A percentile compares a stretch with the other conserved stretches of the same genome.
phyloP scores from a whole-genome alignment of 1,139 yeast species.

The Yamadazyma spencermartinsiae region DNA sequence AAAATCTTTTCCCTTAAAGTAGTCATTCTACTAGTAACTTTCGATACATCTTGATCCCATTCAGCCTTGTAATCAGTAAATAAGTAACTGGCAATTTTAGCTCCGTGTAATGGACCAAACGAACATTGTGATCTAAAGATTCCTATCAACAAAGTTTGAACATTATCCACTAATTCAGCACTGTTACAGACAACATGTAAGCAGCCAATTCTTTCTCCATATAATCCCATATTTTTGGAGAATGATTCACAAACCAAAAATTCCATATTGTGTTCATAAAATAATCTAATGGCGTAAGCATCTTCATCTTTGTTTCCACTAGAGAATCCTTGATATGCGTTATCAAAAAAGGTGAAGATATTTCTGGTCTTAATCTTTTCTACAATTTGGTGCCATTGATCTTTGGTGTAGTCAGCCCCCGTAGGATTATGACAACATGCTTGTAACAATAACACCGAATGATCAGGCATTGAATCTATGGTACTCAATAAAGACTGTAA shows the following conservation, averaged over 20 bases:
- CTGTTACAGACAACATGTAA: constrained; percentile 38
- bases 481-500: constrained; percentile 28
- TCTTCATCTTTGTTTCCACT: constrained; percentile 44
- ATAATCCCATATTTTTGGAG: constrained; percentile 48
- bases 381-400: constrained; percentile 77
- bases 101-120: constrained; percentile 50
- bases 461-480: constrained; percentile 28
- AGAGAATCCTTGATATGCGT: constrained; percentile 94
- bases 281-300: constrained; percentile 30
- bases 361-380: constrained; percentile 55
- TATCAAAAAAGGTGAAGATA: constrained; percentile 77
- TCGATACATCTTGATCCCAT: constrained; percentile 39
- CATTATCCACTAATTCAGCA: constrained; percentile 18
- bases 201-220: constrained; percentile 46
- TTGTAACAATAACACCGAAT: constrained; percentile 60
- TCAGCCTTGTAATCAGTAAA: constrained; percentile 24
- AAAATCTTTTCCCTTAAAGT: constrained; percentile 28
- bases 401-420: constrained; percentile 81
- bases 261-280: constrained; percentile 24
- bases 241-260: constrained; percentile 44
- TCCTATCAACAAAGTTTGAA: constrained; percentile 28
- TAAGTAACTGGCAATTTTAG: constrained; percentile 35
- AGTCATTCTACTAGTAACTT: constrained; percentile 30
- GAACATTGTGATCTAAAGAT: constrained; percentile 41
- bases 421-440: constrained; percentile 98